Evolutionary conservation across 1,284 basidiomycete species (phyloP).

Genomic region (Sanghuangporus sanghuang): DNA sequence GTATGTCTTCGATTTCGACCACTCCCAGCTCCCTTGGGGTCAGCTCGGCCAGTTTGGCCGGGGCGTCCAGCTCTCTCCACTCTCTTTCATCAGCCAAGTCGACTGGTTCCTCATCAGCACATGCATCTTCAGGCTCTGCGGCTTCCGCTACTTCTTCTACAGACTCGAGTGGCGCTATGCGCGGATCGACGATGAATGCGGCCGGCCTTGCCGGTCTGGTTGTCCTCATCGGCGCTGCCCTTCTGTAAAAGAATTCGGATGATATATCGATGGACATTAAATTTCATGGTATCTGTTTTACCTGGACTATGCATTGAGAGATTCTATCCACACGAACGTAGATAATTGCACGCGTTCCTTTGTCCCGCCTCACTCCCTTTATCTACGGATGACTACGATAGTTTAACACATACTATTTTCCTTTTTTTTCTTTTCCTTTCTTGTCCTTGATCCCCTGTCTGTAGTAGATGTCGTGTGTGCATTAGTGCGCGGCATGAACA

Average conservation of each 20-base stretch:
- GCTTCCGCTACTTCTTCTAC: slow-evolving; percentile 11
- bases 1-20: slow-evolving; percentile 20
- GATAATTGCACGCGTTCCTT: not conserved
- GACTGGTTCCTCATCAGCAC: slow-evolving; percentile 14
- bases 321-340: not conserved
- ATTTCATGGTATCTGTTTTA: not conserved
- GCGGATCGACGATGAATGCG: slow-evolving; percentile 25
- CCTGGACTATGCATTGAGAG: not conserved
- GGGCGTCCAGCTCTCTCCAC: slow-evolving; percentile 17
- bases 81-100: slow-evolving; percentile 10
- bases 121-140: slow-evolving; percentile 20
- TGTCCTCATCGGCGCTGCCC: slow-evolving; percentile 43
- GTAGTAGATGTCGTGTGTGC: not conserved
- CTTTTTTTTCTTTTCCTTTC: not conserved
- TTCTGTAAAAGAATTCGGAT: slow-evolving; percentile 32
- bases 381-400: not conserved
- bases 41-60: slow-evolving; percentile 18
- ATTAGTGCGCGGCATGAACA: not conserved
- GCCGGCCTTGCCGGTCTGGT: slow-evolving; percentile 40
- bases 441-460: not conserved
- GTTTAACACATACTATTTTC: not conserved
- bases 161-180: slow-evolving; percentile 19
- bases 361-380: not conserved
- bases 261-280: not conserved
- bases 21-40: slow-evolving; percentile 12